phyloP scores from a whole-genome alignment of 148 eudicot species.

The Limonium bicolor region DNA sequence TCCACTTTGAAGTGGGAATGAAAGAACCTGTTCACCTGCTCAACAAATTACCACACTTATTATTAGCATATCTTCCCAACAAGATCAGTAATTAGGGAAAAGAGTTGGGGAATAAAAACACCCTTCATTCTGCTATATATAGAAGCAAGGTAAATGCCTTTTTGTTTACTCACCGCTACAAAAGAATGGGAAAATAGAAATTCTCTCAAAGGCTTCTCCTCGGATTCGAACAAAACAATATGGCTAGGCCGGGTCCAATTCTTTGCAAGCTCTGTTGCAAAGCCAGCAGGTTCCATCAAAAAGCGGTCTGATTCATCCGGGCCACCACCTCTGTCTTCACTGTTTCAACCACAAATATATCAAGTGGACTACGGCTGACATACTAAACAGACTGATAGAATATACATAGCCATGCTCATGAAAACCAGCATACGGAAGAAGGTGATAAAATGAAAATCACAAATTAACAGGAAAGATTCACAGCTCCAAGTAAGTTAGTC shows the following conservation, averaged over 20 bases:
- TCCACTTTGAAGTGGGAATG: conserved; percentile 92
- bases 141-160: too few species aligned
- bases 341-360: too few species aligned
- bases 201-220: conserved; percentile 46
- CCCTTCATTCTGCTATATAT: not conserved
- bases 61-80: not conserved
- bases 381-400: not conserved
- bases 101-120: not conserved
- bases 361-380: conserved; percentile 6
- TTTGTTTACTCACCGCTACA: conserved; percentile 62
- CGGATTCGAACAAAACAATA: conserved; percentile 70
- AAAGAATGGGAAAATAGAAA: conserved; percentile 42
- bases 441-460: not conserved
- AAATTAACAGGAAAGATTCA: too few species aligned
- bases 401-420: not conserved
- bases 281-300: conserved; percentile 60
- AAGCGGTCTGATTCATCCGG: conserved; percentile 81
- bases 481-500: too few species aligned
- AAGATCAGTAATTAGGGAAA: not conserved
- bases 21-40: conserved; percentile 64
- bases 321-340: conserved; percentile 40
- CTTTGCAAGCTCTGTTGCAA: conserved; percentile 32
- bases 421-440: not conserved
- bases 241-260: conserved; percentile 86
- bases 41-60: not conserved